phyloP scores from a whole-genome alignment of 176 grass and related monocot species.

The Carex pumila region DNA sequence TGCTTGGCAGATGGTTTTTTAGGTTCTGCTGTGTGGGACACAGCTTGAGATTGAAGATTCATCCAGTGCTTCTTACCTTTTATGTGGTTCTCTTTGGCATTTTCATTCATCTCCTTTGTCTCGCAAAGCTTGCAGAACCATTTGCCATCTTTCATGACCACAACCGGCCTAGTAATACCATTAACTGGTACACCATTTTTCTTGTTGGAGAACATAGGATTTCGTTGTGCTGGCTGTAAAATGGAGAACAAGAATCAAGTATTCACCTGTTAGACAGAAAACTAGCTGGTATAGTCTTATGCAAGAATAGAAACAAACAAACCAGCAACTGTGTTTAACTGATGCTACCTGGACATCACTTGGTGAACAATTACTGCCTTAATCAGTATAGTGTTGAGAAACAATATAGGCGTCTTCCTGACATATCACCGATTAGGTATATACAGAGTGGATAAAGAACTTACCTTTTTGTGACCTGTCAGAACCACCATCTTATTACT shows the following conservation, averaged over 20 bases:
- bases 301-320: too few relatives aligned
- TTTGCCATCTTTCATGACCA: not conserved
- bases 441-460: not conserved
- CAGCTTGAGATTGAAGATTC: slow-evolving; percentile 9
- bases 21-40: not conserved
- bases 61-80: slow-evolving; percentile 5
- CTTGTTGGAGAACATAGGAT: not conserved
- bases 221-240: not conserved
- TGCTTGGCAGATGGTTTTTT: not conserved
- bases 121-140: slow-evolving; percentile 22
- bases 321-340: not conserved
- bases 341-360: not conserved
- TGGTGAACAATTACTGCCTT: not conserved
- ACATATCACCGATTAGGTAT: not conserved
- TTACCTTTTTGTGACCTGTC: not conserved
- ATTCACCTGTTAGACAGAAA: not conserved
- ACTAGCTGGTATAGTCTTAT: not conserved
- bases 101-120: not conserved
- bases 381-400: not conserved
- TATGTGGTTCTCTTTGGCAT: not conserved
- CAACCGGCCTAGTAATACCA: not conserved
- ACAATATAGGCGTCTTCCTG: not conserved
- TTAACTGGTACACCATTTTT: not conserved
- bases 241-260: not conserved
- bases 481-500: not conserved